Base-by-base conservation (phyloP, 179 eudicot genomes). In the Amaranthus tricolor region DNA sequence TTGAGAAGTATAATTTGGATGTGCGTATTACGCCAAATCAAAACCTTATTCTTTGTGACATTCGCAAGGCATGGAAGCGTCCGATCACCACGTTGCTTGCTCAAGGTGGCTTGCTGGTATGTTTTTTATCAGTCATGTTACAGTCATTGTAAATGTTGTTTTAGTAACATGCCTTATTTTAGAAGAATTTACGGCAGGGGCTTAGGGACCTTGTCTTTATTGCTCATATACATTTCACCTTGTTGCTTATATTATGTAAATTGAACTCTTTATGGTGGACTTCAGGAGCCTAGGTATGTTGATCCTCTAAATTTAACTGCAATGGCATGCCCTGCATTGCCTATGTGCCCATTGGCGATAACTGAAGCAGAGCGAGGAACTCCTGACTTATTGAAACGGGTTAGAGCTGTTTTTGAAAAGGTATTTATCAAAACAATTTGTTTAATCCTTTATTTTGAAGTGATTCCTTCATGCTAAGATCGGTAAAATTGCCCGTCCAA, bases 361-460 rank as follows among this genome's bases (percentile, higher is more conserved):
- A 85, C 99, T 70, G 99, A 95, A 88, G 99, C 98, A 64, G 98
- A 93, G 79, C 93, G 99, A 66, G 99, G 99, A 79, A 90, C 87
- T 68, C 97, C 98, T 31, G 96, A 89, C 84, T 79, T 96, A 62
- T 89, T 96, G 78, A 96, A 96, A 87, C 86, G 96, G 48, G 84
- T 93, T 60, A 88, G 99, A 77, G 89, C 90, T 74, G 89, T 91
- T 48, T 91, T 96, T 86, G 98, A 93, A 77, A 93, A 89, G 98
- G 99, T 96, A 89, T 45, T 31, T 31, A 31, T 2, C 40, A 1
- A 31, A 31, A 31, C 40, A 31, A 1, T 31, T 31, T 31, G 3
- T 31, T 31, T 31, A 2, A 31, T 31, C 40, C 3, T 31, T 31
- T 31, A 2, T 1, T 31, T 31, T 31, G 40, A 31, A 31, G 2